Percentiles rank a stretch among this genome's conserved stretches.
Conservation (phyloP, 352 stramenopile genomes). For the Globisporangium carolinianum region DNA sequence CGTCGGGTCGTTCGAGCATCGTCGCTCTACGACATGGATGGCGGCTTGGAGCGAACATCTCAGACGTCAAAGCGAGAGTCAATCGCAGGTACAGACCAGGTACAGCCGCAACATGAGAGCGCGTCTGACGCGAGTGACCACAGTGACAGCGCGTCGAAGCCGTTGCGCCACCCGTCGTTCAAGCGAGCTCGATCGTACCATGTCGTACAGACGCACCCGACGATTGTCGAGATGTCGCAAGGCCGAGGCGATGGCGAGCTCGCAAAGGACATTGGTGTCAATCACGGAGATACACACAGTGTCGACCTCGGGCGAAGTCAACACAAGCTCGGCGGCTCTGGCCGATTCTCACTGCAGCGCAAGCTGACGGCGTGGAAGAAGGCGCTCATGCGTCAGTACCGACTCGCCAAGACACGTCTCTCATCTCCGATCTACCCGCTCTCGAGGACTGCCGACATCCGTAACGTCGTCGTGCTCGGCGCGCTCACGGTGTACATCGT, state of each 20-base stretch:
- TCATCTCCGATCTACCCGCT: not conserved
- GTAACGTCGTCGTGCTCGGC: not conserved
- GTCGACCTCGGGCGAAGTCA: too few relatives aligned
- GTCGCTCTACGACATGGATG: not conserved
- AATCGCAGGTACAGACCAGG: not conserved
- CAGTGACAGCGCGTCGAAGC: not conserved
- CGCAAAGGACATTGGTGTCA: not conserved
- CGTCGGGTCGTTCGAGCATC: not conserved
- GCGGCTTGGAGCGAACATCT: not conserved
- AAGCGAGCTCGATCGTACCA: not conserved
- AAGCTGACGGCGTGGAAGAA: not conserved
- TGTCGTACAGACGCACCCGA: not conserved
- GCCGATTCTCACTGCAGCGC: not conserved
- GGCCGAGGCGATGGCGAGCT: not conserved
- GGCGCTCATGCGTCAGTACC: not conserved
- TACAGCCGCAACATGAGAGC: not conserved
- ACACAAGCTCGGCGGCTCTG: not conserved
- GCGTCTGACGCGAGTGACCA: too few relatives aligned
- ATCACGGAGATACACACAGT: not conserved
- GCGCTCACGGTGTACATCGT: not conserved
- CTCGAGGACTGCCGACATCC: not conserved
- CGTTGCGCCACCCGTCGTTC: not conserved
- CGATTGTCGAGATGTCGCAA: not conserved
- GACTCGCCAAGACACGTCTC: not conserved
- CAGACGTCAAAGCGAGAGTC: not conserved